phyloP scores from a whole-genome alignment of 176 grass and related monocot genomes.

The Aegilops longissima region DNA sequence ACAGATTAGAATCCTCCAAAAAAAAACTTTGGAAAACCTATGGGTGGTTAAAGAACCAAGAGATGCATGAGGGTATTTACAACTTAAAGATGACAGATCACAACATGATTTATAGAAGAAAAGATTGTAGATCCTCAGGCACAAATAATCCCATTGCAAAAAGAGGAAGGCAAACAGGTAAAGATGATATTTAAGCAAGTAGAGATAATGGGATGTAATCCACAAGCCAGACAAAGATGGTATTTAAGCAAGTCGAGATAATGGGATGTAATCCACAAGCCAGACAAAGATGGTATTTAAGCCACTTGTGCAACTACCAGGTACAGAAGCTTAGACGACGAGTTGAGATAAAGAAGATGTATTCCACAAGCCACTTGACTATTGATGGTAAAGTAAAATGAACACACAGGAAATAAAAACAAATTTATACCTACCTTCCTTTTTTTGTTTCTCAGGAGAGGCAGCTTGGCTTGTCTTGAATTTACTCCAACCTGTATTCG shows the following conservation, averaged over 20 bases:
- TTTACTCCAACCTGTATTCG: neutral
- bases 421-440: constrained; percentile 34
- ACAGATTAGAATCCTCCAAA: neutral
- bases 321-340: neutral
- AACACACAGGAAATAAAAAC: neutral
- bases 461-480: constrained; percentile 22
- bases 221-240: neutral
- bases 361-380: neutral
- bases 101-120: neutral
- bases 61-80: neutral
- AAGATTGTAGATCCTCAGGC: neutral
- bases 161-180: neutral
- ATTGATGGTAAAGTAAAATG: neutral
- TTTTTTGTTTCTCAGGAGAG: constrained; percentile 17
- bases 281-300: neutral
- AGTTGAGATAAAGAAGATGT: neutral
- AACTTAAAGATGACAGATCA: neutral
- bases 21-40: neutral
- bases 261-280: neutral
- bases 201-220: neutral
- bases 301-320: neutral
- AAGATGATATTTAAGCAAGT: neutral
- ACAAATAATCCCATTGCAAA: neutral
- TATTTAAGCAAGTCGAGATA: neutral
- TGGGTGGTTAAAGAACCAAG: neutral